Base-by-base conservation (phyloP, 495 filamentous ascomycete genomes). In the Penicillium angulare region DNA sequence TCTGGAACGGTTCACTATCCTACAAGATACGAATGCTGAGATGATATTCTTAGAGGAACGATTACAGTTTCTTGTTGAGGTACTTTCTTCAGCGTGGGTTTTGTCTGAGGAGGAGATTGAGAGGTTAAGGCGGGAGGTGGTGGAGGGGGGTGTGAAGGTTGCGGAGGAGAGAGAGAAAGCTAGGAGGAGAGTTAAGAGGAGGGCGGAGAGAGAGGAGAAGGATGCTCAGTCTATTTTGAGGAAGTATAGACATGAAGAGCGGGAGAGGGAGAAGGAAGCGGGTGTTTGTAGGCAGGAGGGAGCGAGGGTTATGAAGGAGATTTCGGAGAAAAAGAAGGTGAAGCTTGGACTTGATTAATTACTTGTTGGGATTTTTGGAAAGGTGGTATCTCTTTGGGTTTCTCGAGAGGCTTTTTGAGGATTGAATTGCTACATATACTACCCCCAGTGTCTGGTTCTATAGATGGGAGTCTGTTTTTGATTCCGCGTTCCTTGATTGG, bases 11-110 rank as follows among this genome's bases (percentile, higher is more conserved):
- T 71, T 91, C 16, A 70, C 65, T 39, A 59, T 78, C 0, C 44
- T 92, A 0, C 52, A 53, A 0, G 79, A 84, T 29, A 90, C 86
- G n/a, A 84, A 84, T 52, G 79, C 85, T 20, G 93, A 98, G 63
- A 85, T 88, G 22, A 60, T 65, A 12, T 90, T 89, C n/a, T 86
- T 91, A 83, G 77, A 80, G 20, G 83, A 88, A 66, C 78, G 82
- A 10, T 60, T 71, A 6, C 68, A 73, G 47, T 92, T 89, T 56
- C 75, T 82, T 20, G 69, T 65, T 12, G 77, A 87, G 7, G 75
- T 90, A 6, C 76, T 97, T 22, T 69, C 70, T 8, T 69, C 68
- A 46, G 88, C 89, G 6, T 96, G 91, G 91, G 55, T 76, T 9
- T 44, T 95, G 18, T 68, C 66, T 4, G 67, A 65, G 5, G 73